phyloP scores from a whole-genome alignment of 495 filamentous ascomycete genomes.

The Neurospora tetrasperma region DNA sequence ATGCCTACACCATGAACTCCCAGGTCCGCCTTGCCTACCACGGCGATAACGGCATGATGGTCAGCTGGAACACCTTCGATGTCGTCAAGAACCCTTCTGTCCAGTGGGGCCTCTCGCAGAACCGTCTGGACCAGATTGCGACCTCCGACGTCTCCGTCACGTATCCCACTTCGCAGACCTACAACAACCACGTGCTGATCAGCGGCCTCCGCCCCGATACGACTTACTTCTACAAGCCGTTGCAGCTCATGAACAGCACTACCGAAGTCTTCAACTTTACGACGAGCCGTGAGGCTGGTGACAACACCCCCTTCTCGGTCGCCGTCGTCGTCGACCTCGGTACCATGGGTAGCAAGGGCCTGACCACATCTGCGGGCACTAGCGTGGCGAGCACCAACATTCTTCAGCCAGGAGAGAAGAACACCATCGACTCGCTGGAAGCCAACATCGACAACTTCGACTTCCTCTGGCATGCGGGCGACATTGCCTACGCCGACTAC shows the following conservation, averaged over 20 bases:
- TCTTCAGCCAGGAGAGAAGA: constrained; percentile 23
- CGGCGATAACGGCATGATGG: constrained; percentile 13
- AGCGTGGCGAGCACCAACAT: constrained; percentile 12
- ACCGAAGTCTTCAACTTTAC: constrained; percentile 12
- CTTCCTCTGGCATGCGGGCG: constrained; percentile 28
- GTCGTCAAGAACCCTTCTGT: constrained; percentile 33
- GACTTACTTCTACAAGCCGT: constrained; percentile 38
- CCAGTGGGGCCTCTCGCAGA: constrained; percentile 26
- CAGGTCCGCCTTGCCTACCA: not conserved
- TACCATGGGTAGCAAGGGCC: constrained; percentile 27
- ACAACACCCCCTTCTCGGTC: constrained; percentile 35
- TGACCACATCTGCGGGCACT: constrained; percentile 18
- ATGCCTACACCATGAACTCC: not conserved
- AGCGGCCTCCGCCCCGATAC: constrained; percentile 35
- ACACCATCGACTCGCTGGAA: constrained; percentile 27
- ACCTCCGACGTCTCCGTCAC: constrained; percentile 35
- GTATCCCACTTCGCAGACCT: constrained; percentile 41
- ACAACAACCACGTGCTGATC: constrained; percentile 39
- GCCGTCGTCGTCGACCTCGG: constrained; percentile 46
- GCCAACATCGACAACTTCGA: constrained; percentile 16
- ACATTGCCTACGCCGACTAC: constrained; percentile 45
- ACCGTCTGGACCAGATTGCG: constrained; percentile 17
- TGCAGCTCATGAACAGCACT: not conserved
- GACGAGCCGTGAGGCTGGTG: constrained; percentile 25
- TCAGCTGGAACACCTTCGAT: constrained; percentile 42